A percentile compares a stretch with the other conserved stretches of the same genome.
These are phyloP conservation scores for Coemansia sp. DNA, from an alignment of 192 early-diverging fungal genomes.

Conservation along the genomic window DNA sequence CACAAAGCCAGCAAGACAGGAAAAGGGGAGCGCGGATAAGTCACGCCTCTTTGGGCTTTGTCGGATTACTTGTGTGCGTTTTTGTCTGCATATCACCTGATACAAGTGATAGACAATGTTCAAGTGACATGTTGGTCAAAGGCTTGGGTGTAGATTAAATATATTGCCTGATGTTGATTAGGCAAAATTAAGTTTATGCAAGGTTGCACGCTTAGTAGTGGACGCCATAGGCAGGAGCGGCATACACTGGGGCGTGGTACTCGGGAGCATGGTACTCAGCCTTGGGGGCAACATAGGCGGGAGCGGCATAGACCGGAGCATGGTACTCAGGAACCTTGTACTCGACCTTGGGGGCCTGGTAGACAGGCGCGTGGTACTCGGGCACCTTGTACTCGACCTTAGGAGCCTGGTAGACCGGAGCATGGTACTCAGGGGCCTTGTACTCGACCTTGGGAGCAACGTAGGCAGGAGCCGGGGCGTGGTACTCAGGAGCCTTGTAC, in stretches of 20 bases:
- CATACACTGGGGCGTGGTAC: conserved; percentile 16
- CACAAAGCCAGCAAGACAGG: not conserved
- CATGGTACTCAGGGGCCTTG: conserved; percentile 16
- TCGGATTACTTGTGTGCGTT: not conserved
- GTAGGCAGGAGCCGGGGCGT: conserved; percentile 20
- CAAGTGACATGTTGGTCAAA: not conserved
- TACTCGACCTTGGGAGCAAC: conserved; percentile 11
- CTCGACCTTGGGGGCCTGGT: conserved; percentile 5
- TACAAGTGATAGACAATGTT: not conserved
- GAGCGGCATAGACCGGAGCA: not conserved
- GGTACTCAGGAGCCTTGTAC: conserved; percentile 22
- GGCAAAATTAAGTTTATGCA: not conserved
- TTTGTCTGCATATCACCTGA: not conserved
- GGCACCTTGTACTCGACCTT: conserved; percentile 16
- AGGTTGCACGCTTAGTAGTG: not conserved
- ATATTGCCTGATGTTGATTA: not conserved
- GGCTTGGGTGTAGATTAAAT: not conserved
- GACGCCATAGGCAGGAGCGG: conserved; percentile 5
- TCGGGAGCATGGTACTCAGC: conserved; percentile 13
- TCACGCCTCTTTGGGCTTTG: not conserved
- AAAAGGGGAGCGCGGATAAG: not conserved
- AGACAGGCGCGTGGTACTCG: conserved; percentile 6
- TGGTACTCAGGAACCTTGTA: conserved; percentile 18
- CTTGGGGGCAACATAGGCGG: conserved; percentile 1
- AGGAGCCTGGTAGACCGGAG: conserved; percentile 2